Conservation (phyloP, 2,329 filamentous ascomycete genomes). For the Ceratocystis cubensis region DNA sequence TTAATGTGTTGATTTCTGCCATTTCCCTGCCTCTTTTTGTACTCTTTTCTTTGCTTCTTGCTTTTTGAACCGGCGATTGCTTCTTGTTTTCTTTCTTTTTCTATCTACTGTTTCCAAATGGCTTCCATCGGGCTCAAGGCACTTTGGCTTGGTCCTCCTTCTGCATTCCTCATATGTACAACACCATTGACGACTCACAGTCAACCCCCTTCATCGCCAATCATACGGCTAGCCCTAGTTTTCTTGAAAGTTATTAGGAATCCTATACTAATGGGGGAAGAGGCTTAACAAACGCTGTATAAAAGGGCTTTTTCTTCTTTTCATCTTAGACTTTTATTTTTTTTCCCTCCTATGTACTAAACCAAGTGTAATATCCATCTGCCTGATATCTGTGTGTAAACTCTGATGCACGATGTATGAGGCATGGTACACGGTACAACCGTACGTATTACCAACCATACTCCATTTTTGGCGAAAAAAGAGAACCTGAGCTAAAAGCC, state of each 20-base stretch:
- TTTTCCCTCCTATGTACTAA: slow-evolving; percentile 9
- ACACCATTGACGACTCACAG: not conserved
- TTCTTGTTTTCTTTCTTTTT: slow-evolving; percentile 7
- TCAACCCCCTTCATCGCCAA: not conserved
- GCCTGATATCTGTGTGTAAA: not conserved
- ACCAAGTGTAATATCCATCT: slow-evolving; percentile 5
- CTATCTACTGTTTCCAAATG: not conserved
- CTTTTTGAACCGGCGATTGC: slow-evolving; percentile 15
- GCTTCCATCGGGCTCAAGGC: slow-evolving; percentile 6
- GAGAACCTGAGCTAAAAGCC: not conserved
- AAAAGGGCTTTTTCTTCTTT: slow-evolving; percentile 17
- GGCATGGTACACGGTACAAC: too few relatives aligned
- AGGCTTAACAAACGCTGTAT: slow-evolving; percentile 16
- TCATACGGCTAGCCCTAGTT: not conserved
- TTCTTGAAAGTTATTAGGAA: slow-evolving; percentile 1
- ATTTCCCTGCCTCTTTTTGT: slow-evolving; percentile 13
- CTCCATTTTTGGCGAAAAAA: not conserved
- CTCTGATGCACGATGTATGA: too few relatives aligned
- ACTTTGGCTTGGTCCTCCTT: not conserved
- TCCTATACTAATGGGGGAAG: not conserved
- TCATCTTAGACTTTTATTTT: slow-evolving; percentile 15
- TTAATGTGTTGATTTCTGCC: not conserved
- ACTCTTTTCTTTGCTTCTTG: slow-evolving; percentile 12
- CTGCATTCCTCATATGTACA: slow-evolving; percentile 8
- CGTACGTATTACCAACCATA: too few relatives aligned